These are phyloP conservation scores for Nyctanthes arbortristis DNA, from an alignment of 257 asterid species.

Conservation along the genomic window DNA sequence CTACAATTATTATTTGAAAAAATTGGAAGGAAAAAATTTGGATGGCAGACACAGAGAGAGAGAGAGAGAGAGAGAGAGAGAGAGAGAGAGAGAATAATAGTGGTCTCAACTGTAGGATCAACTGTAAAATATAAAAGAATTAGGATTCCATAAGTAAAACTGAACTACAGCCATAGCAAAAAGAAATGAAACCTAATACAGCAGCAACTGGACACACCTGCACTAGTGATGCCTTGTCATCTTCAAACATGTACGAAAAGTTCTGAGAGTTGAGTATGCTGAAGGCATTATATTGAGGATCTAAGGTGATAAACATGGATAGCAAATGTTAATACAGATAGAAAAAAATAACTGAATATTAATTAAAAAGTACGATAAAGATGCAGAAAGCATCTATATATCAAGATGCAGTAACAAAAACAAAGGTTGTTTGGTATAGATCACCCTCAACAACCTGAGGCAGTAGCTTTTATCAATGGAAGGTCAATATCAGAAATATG, in stretches of 20 bases:
- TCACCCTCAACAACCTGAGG: slow-evolving; percentile 60
- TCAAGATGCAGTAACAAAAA: slow-evolving; percentile 9
- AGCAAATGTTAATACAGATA: slow-evolving; percentile 22
- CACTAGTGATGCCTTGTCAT: slow-evolving; percentile 69
- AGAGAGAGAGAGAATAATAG: slow-evolving; percentile 2
- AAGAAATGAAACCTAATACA: slow-evolving; percentile 14
- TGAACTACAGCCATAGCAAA: slow-evolving; percentile 12
- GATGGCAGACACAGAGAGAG: too few species aligned
- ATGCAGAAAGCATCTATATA: slow-evolving; percentile 15
- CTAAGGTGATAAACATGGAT: slow-evolving; percentile 39
- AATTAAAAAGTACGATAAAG: slow-evolving; percentile 19
- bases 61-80: background rate
- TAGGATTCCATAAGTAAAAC: background rate
- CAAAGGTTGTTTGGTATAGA: slow-evolving; percentile 11
- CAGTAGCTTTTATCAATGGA: slow-evolving; percentile 59
- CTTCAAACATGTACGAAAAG: slow-evolving; percentile 58
- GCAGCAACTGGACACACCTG: slow-evolving; percentile 52
- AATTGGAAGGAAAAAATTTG: background rate
- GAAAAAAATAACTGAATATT: slow-evolving; percentile 1
- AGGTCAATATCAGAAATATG: slow-evolving; percentile 55
- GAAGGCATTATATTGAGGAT: slow-evolving; percentile 46
- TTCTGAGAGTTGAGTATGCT: slow-evolving; percentile 53
- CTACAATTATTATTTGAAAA: background rate
- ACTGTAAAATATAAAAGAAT: slow-evolving; percentile 6
- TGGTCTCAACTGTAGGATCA: slow-evolving; percentile 15